Evolutionary conservation across 2,329 filamentous ascomycete species (phyloP), one percentile per base, ranked within the genome.

Genomic region (Dothideomycetidae sp.): DNA sequence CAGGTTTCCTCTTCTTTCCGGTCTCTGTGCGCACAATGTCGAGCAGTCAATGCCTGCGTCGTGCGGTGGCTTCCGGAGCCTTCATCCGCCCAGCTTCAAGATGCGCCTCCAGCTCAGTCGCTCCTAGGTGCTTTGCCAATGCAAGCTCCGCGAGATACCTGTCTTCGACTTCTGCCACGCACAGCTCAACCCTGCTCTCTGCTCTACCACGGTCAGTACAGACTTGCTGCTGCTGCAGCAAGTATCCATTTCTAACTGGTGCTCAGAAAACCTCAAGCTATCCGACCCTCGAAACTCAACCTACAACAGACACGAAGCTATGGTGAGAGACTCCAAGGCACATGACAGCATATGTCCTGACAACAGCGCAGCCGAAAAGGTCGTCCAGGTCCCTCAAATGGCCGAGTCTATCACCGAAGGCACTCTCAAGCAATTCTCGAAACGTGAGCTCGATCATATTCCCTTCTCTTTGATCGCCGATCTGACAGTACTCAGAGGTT

Each of bases 341-440:
- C n/a, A 15, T 10, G 7, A 15, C n/a, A 4, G 15, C 10, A 15
- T 10, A 15, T 19, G 21, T 10, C 12, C 2, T 7, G 3, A 14
- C 10, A 15, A 11, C 9, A 5, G 34, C 33, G 31, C 44, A 61
- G 86, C 86, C 57, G 84, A 93, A 55, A 78, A 74, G 49, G 64
- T 88, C 46, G 76, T 98, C 60, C 88, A 96, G 65, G 90, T 96
- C 48, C 90, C 90, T 21, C 75, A 90, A 57, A 96, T 98, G 90
- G 90, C 90, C 46, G 90, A 98, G 63, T 96, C 90, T 34, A 96
- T 98, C 59, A 92, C 84, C 31, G 90, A 98, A 62, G 90, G 90
- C 44, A 98, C 90, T 14, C 61, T 98, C 54, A 94, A 93, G 66
- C 85, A 93, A 57, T 96, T 86, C 68, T 80, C 75, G 53, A 96